Base-by-base conservation (phyloP, 495 filamentous ascomycete species). In the Halenospora varia region DNA sequence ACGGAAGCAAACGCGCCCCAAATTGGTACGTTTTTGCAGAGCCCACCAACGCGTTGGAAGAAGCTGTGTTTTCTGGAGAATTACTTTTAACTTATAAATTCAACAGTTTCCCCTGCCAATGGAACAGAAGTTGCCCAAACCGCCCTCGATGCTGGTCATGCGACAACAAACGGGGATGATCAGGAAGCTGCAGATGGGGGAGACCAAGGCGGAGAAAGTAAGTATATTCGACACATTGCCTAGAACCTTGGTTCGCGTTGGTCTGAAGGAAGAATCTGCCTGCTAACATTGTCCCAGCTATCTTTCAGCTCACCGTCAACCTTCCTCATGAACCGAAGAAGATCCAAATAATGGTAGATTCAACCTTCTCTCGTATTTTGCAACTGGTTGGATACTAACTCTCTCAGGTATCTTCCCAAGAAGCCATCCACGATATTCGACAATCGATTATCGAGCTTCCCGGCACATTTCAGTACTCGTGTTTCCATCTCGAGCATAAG, bases 361-460 rank as follows among this genome's bases (percentile, higher is more conserved):
- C 51, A 54, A 35, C 10, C 22, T 1, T 18, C 44, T 15, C 20
- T 13, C 17, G 45, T 13, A 25, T n/a, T 25, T 44, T 55, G 50
- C 58, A 55, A 19, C 19, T 20, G 39, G 39, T 13, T 50, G 35
- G 49, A 48, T 23, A 35, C 58, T 61, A 18, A 57, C 35, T 18
- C 42, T n/a, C 48, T 26, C 65, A 95, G 90, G 88, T 97, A 19
- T 94, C 91, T 8, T 85, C 87, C 55, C 86, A 96, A 77, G 95
- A 97, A 71, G 92, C 96, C 69, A 86, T 97, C 47, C 95, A 99
- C 72, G 95, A 99, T 77, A 84, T 99, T 62, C 89, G 95, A 57
- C 93, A 97, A 74, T 94, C 94, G 25, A 88, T 99, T 67, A 87
- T 96, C 71, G 95, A 99, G 71, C 78, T 88, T 48, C 95, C 95